phyloP scores from a whole-genome alignment of 2,329 filamentous ascomycete species.

The Macrophomina phaseolina region DNA sequence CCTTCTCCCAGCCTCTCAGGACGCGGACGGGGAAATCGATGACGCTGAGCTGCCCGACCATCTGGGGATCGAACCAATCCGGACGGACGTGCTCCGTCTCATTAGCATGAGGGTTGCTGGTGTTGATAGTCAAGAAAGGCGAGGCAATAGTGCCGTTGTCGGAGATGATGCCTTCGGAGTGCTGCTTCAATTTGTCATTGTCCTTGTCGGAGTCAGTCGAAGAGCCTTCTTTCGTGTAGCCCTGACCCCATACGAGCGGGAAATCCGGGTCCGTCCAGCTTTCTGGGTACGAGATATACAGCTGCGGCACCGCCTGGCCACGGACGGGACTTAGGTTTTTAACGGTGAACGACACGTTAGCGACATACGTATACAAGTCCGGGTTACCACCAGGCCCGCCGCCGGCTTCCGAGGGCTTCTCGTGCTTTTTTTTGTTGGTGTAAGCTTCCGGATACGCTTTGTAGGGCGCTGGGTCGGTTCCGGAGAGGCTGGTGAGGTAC shows the following conservation, averaged over 20 bases:
- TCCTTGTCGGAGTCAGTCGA: background rate
- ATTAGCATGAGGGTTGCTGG: background rate
- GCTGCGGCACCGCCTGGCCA: slow-evolving; percentile 60
- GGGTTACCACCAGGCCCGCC: slow-evolving; percentile 68
- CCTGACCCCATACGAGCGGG: background rate
- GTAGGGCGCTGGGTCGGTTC: slow-evolving; percentile 53
- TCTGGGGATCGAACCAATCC: slow-evolving; percentile 5
- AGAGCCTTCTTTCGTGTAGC: background rate
- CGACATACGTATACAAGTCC: slow-evolving; percentile 56
- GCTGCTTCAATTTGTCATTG: background rate
- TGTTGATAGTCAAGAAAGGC: background rate
- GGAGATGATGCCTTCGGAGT: slow-evolving; percentile 7
- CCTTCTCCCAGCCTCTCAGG: slow-evolving; percentile 52
- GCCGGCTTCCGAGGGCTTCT: slow-evolving; percentile 64
- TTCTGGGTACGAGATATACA: slow-evolving; percentile 62
- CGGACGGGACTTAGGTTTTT: slow-evolving; percentile 61
- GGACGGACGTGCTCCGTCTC: background rate
- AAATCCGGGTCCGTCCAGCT: slow-evolving; percentile 45
- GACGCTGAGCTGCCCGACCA: background rate
- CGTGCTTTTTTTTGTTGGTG: slow-evolving; percentile 49
- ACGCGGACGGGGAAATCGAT: slow-evolving; percentile 60
- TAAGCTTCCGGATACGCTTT: slow-evolving; percentile 64
- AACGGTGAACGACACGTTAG: slow-evolving; percentile 54
- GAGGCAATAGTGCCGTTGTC: slow-evolving; percentile 10
- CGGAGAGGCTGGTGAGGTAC: slow-evolving; percentile 37